These are phyloP conservation scores for Hyparrhenia diplandra DNA, from an alignment of 176 grass and related monocot species.

Conservation along the genomic window DNA sequence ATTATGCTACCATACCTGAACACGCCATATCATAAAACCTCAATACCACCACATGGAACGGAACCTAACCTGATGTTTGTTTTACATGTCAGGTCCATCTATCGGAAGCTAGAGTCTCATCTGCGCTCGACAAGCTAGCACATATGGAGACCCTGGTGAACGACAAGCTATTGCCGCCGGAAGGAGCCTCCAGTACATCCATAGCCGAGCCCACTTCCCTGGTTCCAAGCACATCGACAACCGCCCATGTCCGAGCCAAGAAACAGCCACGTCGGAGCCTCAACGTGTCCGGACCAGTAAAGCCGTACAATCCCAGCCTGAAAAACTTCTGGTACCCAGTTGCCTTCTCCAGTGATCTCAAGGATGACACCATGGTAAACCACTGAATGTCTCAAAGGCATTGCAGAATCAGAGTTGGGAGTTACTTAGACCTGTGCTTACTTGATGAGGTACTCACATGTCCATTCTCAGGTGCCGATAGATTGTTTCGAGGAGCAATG, in stretches of 20 bases:
- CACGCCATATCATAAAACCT: not conserved
- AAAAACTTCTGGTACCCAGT: slow-evolving; percentile 99
- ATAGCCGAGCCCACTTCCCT: slow-evolving; percentile 34
- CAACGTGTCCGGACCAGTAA: slow-evolving; percentile 78
- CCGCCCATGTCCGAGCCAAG: slow-evolving; percentile 23
- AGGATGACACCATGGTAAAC: slow-evolving; percentile 89
- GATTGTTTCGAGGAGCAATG: slow-evolving; percentile 97
- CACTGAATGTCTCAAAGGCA: not conserved
- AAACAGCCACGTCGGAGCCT: slow-evolving; percentile 37
- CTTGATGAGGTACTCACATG: not conserved
- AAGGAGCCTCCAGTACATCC: slow-evolving; percentile 36
- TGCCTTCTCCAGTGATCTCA: slow-evolving; percentile 85
- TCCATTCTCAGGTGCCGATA: slow-evolving; percentile 67
- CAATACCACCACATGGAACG: not conserved
- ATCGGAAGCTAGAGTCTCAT: slow-evolving; percentile 65
- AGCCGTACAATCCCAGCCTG: slow-evolving; percentile 66
- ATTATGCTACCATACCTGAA: slow-evolving; percentile 14
- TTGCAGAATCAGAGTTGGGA: not conserved
- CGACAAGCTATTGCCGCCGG: slow-evolving; percentile 48
- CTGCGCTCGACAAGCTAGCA: slow-evolving; percentile 72
- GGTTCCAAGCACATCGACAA: slow-evolving; percentile 58
- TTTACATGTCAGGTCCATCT: slow-evolving; percentile 61
- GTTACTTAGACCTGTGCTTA: not conserved
- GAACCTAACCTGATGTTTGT: not conserved
- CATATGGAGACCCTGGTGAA: slow-evolving; percentile 83